A percentile compares a stretch with the other conserved stretches of the same genome.
These are phyloP conservation scores for Oidiodendron maius DNA, from an alignment of 495 filamentous ascomycete species.

Conservation along the genomic window DNA sequence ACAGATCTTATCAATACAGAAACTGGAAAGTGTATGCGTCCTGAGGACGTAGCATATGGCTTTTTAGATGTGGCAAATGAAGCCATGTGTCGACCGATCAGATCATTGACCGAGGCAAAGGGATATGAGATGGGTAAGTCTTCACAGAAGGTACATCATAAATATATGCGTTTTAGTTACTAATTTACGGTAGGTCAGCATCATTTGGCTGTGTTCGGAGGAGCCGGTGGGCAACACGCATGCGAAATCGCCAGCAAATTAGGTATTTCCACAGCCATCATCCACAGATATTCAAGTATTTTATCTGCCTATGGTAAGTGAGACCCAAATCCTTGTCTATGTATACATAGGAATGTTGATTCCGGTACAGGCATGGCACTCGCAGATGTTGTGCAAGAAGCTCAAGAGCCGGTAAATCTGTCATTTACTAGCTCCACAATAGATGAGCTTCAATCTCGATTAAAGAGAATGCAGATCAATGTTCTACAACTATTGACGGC, in stretches of 20 bases:
- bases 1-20: conserved; percentile 37
- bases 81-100: conserved; percentile 48
- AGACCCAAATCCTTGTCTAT: too few relatives aligned
- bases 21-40: conserved; percentile 18
- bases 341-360: too few relatives aligned
- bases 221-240: conserved; percentile 50
- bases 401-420: conserved; percentile 42
- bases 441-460: too few relatives aligned
- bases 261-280: conserved; percentile 40
- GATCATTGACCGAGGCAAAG: conserved; percentile 44
- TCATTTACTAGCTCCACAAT: too few relatives aligned
- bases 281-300: conserved; percentile 47
- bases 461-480: too few relatives aligned
- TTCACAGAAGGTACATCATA: too few relatives aligned
- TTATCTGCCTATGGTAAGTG: conserved; percentile 48
- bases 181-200: too few relatives aligned
- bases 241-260: conserved; percentile 19
- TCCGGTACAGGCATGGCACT: too few relatives aligned
- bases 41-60: conserved; percentile 36
- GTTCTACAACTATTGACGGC: too few relatives aligned
- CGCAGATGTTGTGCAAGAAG: conserved; percentile 47
- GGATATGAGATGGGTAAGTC: too few relatives aligned
- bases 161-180: too few relatives aligned
- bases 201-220: conserved; percentile 48
- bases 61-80: conserved; percentile 51